Conservation (phyloP, 2,329 filamentous ascomycete genomes). For the Reticulascus tulasneorum region DNA sequence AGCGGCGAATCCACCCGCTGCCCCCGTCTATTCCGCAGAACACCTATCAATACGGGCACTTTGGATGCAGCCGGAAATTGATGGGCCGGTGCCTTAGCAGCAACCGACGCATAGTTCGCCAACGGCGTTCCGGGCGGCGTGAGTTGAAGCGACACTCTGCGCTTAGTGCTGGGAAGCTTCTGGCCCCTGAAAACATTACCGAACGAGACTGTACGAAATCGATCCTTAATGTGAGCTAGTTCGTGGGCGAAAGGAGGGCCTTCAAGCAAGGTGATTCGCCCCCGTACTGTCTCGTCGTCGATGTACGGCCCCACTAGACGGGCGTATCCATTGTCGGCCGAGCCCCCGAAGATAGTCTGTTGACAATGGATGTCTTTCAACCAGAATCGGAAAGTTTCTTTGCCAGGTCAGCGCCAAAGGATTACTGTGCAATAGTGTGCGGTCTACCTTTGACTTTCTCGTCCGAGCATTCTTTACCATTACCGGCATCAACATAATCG, state of each 20-base stretch:
- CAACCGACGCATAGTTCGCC: conserved; percentile 14
- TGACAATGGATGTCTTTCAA: conserved; percentile 33
- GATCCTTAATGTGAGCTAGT: conserved; percentile 24
- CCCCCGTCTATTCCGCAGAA: conserved; percentile 20
- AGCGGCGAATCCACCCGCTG: conserved; percentile 23
- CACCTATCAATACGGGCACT: background rate
- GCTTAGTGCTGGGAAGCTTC: conserved; percentile 18
- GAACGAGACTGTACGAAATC: conserved; percentile 21
- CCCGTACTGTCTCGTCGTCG: conserved; percentile 17
- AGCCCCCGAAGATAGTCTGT: conserved; percentile 36
- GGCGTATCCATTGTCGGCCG: conserved; percentile 38
- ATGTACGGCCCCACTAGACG: conserved; percentile 30
- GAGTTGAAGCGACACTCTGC: conserved; percentile 14
- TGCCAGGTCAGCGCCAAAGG: conserved; percentile 1
- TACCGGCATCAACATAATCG: conserved; percentile 36
- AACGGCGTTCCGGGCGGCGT: conserved; percentile 17
- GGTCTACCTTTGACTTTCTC: conserved; percentile 33
- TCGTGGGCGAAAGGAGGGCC: conserved; percentile 33
- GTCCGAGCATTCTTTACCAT: conserved; percentile 38
- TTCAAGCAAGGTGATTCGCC: conserved; percentile 32
- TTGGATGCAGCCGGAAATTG: background rate
- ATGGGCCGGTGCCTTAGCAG: conserved; percentile 1
- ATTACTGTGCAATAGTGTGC: conserved; percentile 7
- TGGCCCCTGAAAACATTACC: conserved; percentile 19
- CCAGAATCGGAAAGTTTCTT: conserved; percentile 27